Base-by-base conservation (phyloP, 345 rosid species). In the Linum trigynum region DNA sequence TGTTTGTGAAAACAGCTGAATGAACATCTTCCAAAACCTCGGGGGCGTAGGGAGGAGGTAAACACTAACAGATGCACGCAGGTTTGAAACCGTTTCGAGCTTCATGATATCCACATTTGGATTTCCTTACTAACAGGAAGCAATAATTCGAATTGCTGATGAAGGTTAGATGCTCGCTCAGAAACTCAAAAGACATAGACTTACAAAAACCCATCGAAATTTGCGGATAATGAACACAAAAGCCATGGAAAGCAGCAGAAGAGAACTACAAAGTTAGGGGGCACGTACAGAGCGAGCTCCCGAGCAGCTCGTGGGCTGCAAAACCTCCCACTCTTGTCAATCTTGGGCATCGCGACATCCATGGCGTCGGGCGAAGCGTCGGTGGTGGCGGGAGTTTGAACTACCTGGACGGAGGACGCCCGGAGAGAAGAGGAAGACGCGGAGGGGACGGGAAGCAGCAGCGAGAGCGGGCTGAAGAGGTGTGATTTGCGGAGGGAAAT, bases 241-340 rank as follows among this genome's bases (percentile, higher is more conserved):
- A 39, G 32, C 32, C 7, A 3, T 23, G 1, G 37, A 51, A 12
- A 7, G 0, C 8, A 48, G 2, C 50, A 39, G 55, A n/a, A 42
- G 15, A 51, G 15, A 58, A 48, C 7, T 50, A 58, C 37, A 62
- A 3, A 45, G 63, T 17, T 8, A n/a, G 59, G 11, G 15, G 35
- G 5, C 51, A 5, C 79, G 70, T 83, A 94, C 99, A 94, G 73
- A 67, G 99, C 94, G 69, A 94, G 96, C 76, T 94, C 99, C 4
- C 99, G 86, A 75, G 89, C 99, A 60, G 99, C 99, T 77, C 99
- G 83, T 64, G 99, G 99, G 74, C 95, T 90, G 79, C 97, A 90
- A 71, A 94, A 86, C 67, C 97, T 79, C 38, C 97, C 99, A 75
- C 86, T 86, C 74, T 85, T 88, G 63, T 94, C 99, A 67, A 94